Evolutionary conservation across 2,329 filamentous ascomycete species (phyloP), one percentile per base, ranked within the genome.

Genomic region (Sporothrix globosa): DNA sequence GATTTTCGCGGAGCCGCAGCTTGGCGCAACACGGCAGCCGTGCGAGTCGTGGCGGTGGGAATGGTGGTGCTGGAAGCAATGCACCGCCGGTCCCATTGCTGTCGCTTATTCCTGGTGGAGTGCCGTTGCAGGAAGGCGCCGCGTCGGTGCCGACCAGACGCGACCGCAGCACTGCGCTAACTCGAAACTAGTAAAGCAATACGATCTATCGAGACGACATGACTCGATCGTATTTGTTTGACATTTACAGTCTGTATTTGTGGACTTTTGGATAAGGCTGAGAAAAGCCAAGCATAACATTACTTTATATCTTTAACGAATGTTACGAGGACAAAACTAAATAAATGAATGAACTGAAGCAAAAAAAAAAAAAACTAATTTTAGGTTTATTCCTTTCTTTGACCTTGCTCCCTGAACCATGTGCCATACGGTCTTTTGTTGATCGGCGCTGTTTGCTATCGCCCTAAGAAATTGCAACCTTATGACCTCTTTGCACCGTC

Each of bases 71-170:
- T 19, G 27, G 14, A 53, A 24, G 34, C 4, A 9, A 60, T 9
- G 58, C 58, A 24, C 73, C 73, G 72, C 71, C 72, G 10, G 66
- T 73, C 21, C 72, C 72, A 7, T 53, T 68, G 56, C 24, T 70
- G 30, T 19, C 63, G 50, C 66, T 67, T 10, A 72, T 70, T 24
- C 70, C 70, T 3, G 24, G 48, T 27, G 67, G 61, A 6, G 61
- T 66, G 61, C 61, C 61, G 27, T 39, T 66, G 61, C 68, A 65
- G 10, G 68, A 69, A 2, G 56, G 46, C 65, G 65, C 65, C 48
- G 30, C 50, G 30, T 44, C 48, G 58, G 58, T 24, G n/a, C 58
- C 58, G 58, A 67, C n/a, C 11, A 48, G 50, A 13, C 61, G 46
- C 7, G 46, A 52, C 0, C 61, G 61, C 24, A 65, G 17, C 61